Evolutionary conservation across 371 early-diverging fungal genomes (phyloP), one percentile per base, ranked within the genome.

Genomic region (Apophysomyces variabilis): DNA sequence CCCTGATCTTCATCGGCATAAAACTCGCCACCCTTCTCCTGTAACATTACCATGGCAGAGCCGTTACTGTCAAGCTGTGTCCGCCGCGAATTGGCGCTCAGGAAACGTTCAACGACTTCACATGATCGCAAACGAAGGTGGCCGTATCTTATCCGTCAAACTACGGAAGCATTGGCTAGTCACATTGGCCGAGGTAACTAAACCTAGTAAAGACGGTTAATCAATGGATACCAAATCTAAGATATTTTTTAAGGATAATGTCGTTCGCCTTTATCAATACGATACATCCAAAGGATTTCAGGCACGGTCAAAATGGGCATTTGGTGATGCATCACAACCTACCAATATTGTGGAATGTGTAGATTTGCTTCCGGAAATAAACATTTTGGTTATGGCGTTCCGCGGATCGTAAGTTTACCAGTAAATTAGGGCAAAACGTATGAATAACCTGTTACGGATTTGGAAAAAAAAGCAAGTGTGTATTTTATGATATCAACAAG

Each of bases 331-430:
- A 21, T 13, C 57, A 36, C 66, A 67, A 11, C 45, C 65, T 9
- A 61, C 61, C 7, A 74, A 66, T 43, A 66, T 69, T 8, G 74
- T 82, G 21, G 79, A 82, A 60, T 82, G 82, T 57, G 58, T 82
- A 32, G 82, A 82, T 65, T 60, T 82, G 26, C 67, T 82, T 38
- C 79, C 82, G 36, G 79, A 77, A 26, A 74, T 79, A 35, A 67
- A 82, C 50, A 73, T 77, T n/a, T 43, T 82, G 44, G 82, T 76
- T 1, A 75, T 82, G 14, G 82, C 82, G 37, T 76, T 75, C 59
- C 72, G 78, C 35, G 82, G 82, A 70, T 82, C 79, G 82, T 82
- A 77, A 71, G 78, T 68, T 64, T 35, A 43, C n/a, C 41, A 13
- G 21, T 4, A 54, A 2, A 13, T 38, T 56, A 18, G 43, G 21